Base-by-base conservation (phyloP, 371 early-diverging fungal genomes). In the Rhizopus stolonifer region DNA sequence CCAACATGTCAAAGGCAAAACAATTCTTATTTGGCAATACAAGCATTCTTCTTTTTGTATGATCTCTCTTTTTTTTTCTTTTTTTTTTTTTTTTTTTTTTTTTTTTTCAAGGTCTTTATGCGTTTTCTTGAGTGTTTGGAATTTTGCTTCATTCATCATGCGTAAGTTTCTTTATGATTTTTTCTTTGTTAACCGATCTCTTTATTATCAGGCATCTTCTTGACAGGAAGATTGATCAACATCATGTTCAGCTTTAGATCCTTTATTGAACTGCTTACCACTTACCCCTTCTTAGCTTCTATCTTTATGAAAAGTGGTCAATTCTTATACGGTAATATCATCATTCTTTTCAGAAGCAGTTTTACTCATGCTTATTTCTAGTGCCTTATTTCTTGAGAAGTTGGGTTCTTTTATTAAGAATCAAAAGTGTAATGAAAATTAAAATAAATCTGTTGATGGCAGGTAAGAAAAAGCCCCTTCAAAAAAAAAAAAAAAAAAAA, bases 361-460 rank as follows among this genome's bases (percentile, higher is more conserved):
- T n/a, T n/a, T n/a, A n/a, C n/a, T n/a, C n/a, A n/a, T n/a, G n/a
- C n/a, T n/a, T n/a, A n/a, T n/a, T 4, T 29, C 4, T 52, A 77
- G 78, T 85, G 0, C 86, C 86, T 19, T 85, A 85, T 46, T 85
- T 83, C 52, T 51, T 85, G 13, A 60, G 86, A 38, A 81, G 80
- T 24, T 82, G 81, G 79, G 78, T 79, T 14, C 63, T 82, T 18
- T 60, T 83, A 13, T 60, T 80, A 29, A 72, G 84, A 19, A 64
- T 85, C 31, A 77, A 82, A 40, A 81, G 84, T 38, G 81, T 74
- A 10, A 59, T 82, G 52, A 80, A 82, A 40, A 80, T 83, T 24
- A 76, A 76, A 17, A 72, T 73, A 32, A 81, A 77, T 67, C 52
- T 79, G 31, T 56, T 76, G 55, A 65, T 83, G 77, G 60, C 77